These are phyloP conservation scores for Pichia sp. DNA, from an alignment of 1,139 yeast species.

Conservation along the genomic window DNA sequence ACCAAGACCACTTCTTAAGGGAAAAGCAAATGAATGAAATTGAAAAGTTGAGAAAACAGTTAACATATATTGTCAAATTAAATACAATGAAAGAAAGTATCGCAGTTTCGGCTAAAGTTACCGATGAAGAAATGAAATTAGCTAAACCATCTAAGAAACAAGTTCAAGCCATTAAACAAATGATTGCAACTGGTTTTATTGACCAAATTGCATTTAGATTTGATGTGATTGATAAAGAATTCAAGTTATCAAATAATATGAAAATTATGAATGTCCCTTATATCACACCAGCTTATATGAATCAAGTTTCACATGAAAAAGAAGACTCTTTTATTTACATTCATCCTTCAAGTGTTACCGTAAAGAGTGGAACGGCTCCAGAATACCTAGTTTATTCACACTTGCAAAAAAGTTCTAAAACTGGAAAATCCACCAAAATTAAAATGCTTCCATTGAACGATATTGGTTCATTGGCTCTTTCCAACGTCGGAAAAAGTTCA, in stretches of 20 bases:
- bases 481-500: constrained; percentile 69
- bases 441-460: constrained; percentile 76
- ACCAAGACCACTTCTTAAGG: constrained; percentile 54
- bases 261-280: constrained; percentile 67
- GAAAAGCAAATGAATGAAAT: constrained; percentile 81
- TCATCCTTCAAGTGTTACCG: constrained; percentile 67
- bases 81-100: constrained; percentile 54
- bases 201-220: constrained; percentile 88
- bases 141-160: constrained; percentile 67
- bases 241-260: constrained; percentile 50
- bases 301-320: constrained; percentile 26
- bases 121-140: constrained; percentile 48
- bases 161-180: constrained; percentile 76
- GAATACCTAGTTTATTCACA: constrained; percentile 66
- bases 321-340: constrained; percentile 58
- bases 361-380: constrained; percentile 55
- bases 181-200: constrained; percentile 85
- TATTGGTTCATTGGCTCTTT: constrained; percentile 64
- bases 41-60: constrained; percentile 68
- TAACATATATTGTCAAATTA: constrained; percentile 64
- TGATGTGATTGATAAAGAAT: constrained; percentile 64
- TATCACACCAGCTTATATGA: constrained; percentile 45
- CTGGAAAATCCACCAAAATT: constrained; percentile 33
- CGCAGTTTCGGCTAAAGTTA: constrained; percentile 39
- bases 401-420: constrained; percentile 35